These are phyloP conservation scores for Hortiboletus campestris DNA, from an alignment of 768 basidiomycete species.

Conservation along the genomic window DNA sequence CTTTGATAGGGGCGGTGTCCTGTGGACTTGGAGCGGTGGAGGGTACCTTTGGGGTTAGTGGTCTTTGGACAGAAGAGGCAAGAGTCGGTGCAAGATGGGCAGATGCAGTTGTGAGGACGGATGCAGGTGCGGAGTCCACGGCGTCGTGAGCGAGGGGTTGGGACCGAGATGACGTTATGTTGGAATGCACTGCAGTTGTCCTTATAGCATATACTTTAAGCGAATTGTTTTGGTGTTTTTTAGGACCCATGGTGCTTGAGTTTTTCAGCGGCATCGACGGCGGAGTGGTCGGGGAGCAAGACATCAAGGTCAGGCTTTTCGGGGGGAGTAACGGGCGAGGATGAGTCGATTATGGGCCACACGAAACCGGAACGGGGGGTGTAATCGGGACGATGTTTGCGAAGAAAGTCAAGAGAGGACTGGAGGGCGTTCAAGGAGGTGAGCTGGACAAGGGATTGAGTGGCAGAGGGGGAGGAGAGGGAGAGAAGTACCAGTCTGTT, in stretches of 20 bases:
- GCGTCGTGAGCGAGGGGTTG: constrained; percentile 30
- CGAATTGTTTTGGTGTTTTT: constrained; percentile 64
- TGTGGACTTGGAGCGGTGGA: constrained; percentile 40
- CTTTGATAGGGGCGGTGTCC: constrained; percentile 45
- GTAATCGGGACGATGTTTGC: constrained; percentile 74
- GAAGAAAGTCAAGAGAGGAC: constrained; percentile 72
- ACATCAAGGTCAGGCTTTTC: constrained; percentile 40
- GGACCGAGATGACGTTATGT: constrained; percentile 44
- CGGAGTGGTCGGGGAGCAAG: constrained; percentile 23
- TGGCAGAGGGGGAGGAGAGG: background rate
- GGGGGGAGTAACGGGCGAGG: constrained; percentile 38
- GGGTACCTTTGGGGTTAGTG: constrained; percentile 32
- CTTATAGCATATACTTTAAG: constrained; percentile 78
- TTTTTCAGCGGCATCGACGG: constrained; percentile 20
- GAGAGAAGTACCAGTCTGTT: constrained; percentile 65
- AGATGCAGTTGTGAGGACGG: constrained; percentile 25
- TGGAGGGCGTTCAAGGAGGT: constrained; percentile 70
- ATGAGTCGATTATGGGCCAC: constrained; percentile 75
- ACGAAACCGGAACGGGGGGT: constrained; percentile 81
- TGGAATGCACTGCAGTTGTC: constrained; percentile 71
- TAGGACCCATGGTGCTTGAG: constrained; percentile 34
- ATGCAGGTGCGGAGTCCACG: constrained; percentile 25
- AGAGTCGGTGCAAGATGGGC: no score
- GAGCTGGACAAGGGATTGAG: constrained; percentile 41
- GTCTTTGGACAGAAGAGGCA: constrained; percentile 32